phyloP scores from a whole-genome alignment of 805 yeast species.

The Yamadazyma phyllophila region DNA sequence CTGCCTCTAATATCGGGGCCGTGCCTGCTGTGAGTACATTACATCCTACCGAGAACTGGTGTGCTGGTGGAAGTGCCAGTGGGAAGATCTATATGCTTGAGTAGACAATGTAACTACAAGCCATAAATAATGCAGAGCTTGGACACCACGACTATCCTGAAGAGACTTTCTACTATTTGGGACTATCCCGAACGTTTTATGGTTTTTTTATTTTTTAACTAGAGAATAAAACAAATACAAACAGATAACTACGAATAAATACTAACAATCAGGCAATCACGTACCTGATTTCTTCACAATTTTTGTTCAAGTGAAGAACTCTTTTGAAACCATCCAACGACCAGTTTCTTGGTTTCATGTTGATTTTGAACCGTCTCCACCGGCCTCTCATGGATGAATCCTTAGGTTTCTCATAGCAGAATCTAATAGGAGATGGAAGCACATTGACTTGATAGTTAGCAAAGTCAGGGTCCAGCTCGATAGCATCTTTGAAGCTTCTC shows the following conservation, averaged over 20 bases:
- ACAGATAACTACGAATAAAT: background rate
- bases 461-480: too few relatives aligned
- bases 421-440: background rate
- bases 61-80: constrained; percentile 91
- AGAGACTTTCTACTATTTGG: too few relatives aligned
- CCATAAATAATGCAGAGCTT: too few relatives aligned
- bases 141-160: too few relatives aligned
- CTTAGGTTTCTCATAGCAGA: background rate
- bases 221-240: too few relatives aligned
- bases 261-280: background rate
- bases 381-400: background rate
- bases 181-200: too few relatives aligned
- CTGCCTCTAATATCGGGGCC: constrained; percentile 65
- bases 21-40: constrained; percentile 88
- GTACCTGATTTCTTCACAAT: background rate
- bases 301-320: background rate
- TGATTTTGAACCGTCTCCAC: background rate
- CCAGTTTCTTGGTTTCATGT: background rate
- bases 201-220: too few relatives aligned
- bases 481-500: too few relatives aligned
- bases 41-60: constrained; percentile 88
- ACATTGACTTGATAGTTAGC: background rate
- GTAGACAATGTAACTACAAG: too few relatives aligned
- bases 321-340: background rate
- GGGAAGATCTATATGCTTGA: constrained; percentile 76